These are phyloP conservation scores for Juglanconis juglandina DNA, from an alignment of 2,329 filamentous ascomycete species.

Conservation along the genomic window DNA sequence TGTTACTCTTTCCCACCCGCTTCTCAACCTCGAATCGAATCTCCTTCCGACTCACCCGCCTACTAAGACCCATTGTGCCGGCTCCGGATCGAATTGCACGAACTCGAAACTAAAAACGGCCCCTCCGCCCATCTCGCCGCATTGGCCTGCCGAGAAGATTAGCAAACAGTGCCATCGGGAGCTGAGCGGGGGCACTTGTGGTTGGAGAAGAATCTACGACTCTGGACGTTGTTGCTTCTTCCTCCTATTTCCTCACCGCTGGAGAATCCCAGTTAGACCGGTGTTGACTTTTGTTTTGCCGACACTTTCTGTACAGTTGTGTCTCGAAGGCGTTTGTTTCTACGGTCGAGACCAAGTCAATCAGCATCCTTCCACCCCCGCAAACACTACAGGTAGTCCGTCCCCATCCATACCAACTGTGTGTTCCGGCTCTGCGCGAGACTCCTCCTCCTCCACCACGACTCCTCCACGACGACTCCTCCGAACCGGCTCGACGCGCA, in stretches of 20 bases:
- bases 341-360: slow-evolving; percentile 3
- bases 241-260: background rate
- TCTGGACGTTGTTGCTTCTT: background rate
- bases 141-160: no score
- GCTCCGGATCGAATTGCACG: background rate
- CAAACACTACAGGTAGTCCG: background rate
- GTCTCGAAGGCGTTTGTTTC: slow-evolving; percentile 1
- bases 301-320: background rate
- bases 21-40: background rate
- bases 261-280: slow-evolving; percentile 7
- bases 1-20: background rate
- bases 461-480: background rate
- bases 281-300: slow-evolving; percentile 5
- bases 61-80: background rate
- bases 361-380: background rate
- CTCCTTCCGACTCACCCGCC: no score
- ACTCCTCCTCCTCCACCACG: background rate
- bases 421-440: background rate
- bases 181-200: background rate
- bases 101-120: background rate
- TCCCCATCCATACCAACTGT: no score
- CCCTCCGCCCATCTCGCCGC: background rate
- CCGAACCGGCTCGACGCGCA: background rate
- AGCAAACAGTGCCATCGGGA: no score
- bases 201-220: background rate